These are phyloP conservation scores for Leptoxyphium fumago DNA, from an alignment of 2,329 filamentous ascomycete genomes.

Conservation along the genomic window DNA sequence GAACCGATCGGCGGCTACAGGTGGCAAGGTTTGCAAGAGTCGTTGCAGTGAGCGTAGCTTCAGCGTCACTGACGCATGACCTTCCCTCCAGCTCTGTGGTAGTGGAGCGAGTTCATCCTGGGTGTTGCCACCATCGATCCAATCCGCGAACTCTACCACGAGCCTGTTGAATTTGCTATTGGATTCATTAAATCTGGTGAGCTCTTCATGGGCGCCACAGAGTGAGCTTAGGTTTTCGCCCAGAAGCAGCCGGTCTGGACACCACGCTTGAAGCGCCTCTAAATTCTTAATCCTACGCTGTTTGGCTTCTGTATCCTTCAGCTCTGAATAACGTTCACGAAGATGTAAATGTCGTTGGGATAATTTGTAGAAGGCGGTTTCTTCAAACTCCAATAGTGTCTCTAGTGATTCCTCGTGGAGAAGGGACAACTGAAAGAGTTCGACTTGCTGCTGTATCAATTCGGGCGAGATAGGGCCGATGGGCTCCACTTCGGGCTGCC, in stretches of 20 bases:
- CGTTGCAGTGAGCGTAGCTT: constrained; percentile 41
- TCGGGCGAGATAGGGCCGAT: constrained; percentile 10
- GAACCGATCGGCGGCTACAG: constrained; percentile 6
- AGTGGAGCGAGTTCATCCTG: constrained; percentile 40
- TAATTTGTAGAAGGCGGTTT: constrained; percentile 34
- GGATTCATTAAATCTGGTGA: constrained; percentile 43
- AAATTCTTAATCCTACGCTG: constrained; percentile 36
- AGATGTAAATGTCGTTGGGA: constrained; percentile 14
- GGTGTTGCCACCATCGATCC: constrained; percentile 28
- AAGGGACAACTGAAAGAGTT: constrained; percentile 50
- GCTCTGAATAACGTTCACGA: constrained; percentile 19
- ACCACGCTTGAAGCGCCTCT: constrained; percentile 39
- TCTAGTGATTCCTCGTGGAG: constrained; percentile 41
- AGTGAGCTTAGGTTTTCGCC: constrained; percentile 45
- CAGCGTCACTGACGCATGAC: constrained; percentile 37
- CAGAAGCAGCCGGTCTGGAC: constrained; percentile 23
- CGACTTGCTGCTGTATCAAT: constrained; percentile 34
- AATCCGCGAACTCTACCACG: constrained; percentile 44
- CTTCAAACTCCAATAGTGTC: constrained; percentile 38
- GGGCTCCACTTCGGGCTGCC: constrained; percentile 44
- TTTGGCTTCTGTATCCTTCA: constrained; percentile 14
- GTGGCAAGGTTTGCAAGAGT: constrained; percentile 35
- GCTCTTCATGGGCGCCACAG: constrained; percentile 40
- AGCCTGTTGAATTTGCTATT: constrained; percentile 42
- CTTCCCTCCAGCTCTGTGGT: constrained; percentile 44